Evolutionary conservation across 257 asterid genomes (phyloP).

Genomic region (Lycium ferocissimum): DNA sequence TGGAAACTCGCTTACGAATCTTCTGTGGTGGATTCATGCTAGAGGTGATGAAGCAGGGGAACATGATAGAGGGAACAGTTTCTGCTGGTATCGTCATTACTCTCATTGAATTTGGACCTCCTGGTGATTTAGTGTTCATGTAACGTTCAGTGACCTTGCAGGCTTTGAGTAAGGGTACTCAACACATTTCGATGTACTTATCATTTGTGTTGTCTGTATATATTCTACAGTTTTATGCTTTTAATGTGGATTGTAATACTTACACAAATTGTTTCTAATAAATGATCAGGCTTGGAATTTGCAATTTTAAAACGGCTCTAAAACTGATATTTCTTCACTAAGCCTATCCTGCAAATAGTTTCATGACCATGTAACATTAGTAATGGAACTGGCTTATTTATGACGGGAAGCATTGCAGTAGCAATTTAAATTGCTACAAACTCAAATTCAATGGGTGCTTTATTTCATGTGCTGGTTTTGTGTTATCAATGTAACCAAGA

Average conservation of each 20-base stretch:
- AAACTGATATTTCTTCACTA: not conserved
- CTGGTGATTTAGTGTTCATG: not conserved
- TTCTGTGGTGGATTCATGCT: slow-evolving; percentile 81
- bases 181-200: not conserved
- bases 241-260: not conserved
- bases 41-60: slow-evolving; percentile 50
- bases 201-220: not conserved
- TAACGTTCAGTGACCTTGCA: not conserved
- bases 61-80: slow-evolving; percentile 42
- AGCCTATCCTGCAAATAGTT: not conserved
- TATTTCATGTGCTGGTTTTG: too few species aligned
- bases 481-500: too few species aligned
- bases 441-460: too few species aligned
- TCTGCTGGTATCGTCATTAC: slow-evolving; percentile 68
- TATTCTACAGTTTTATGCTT: not conserved
- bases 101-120: slow-evolving; percentile 42
- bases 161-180: not conserved
- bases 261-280: not conserved
- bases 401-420: not conserved
- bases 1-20: slow-evolving; percentile 74
- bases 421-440: not conserved
- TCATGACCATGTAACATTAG: not conserved
- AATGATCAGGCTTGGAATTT: not conserved
- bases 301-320: not conserved
- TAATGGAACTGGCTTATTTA: not conserved